Conservation (phyloP, 352 stramenopile species). For the Elongisporangium senticosum region DNA sequence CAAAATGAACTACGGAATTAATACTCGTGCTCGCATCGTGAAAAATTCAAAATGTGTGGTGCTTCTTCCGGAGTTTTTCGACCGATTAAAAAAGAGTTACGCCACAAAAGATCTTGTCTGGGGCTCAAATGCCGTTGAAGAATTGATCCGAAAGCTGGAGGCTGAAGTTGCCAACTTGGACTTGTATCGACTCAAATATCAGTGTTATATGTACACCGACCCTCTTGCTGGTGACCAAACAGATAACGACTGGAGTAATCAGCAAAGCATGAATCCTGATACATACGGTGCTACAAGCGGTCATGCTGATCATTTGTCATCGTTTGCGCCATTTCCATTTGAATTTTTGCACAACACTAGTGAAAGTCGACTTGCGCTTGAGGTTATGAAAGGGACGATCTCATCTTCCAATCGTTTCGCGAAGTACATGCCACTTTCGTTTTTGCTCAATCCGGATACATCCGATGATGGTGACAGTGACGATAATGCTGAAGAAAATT, state of each 20-base stretch:
- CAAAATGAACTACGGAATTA: conserved; percentile 71
- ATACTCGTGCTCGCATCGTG: conserved; percentile 69
- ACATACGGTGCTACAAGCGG: neutral
- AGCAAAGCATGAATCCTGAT: conserved; percentile 27
- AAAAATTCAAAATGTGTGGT: conserved; percentile 75
- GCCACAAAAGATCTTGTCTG: conserved; percentile 81
- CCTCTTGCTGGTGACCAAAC: conserved; percentile 57
- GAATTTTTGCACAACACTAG: conserved; percentile 67
- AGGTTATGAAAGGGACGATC: conserved; percentile 71
- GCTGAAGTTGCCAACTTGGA: conserved; percentile 67
- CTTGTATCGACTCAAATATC: conserved; percentile 72
- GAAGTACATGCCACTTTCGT: conserved; percentile 72
- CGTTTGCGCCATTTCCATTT: conserved; percentile 60
- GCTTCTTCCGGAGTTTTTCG: conserved; percentile 83
- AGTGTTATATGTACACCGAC: conserved; percentile 79
- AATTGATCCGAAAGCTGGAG: conserved; percentile 70
- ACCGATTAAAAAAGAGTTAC: conserved; percentile 68
- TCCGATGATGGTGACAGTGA: conserved; percentile 67
- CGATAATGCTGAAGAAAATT: conserved; percentile 48
- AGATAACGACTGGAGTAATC: conserved; percentile 35
- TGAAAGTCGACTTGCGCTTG: conserved; percentile 53
- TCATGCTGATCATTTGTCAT: neutral
- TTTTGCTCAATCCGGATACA: conserved; percentile 68
- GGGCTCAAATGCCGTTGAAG: conserved; percentile 62
- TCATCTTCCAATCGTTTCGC: conserved; percentile 79